Base-by-base conservation (phyloP, 2,329 filamentous ascomycete species). In the Alternaria sp. region DNA sequence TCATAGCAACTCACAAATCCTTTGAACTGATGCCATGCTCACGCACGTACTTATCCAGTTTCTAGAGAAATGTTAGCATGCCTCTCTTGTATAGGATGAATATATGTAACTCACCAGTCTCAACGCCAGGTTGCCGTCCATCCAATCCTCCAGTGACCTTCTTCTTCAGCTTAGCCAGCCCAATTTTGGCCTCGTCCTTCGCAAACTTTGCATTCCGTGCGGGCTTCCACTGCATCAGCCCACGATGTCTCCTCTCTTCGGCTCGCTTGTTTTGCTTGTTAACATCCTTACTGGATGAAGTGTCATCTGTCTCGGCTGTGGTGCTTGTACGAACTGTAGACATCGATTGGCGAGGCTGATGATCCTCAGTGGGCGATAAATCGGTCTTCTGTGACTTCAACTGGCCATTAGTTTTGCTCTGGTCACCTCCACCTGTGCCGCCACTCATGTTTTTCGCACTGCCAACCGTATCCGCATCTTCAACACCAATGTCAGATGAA, bases 181-280 rank as follows among this genome's bases (percentile, higher is more conserved):
- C 92, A 80, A 89, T 94, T 71, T 91, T 90, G 0, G 91, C 88
- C 82, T 98, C 92, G 71, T 97, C 86, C 80, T 95, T 96, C 43
- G 90, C 94, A 77, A 97, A 98, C 67, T 89, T 88, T 22, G 88
- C 83, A 75, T 97, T 97, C 41, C 94, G 85, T 75, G 94, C 91
- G 0, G 94, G 94, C 73, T 89, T 91, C 93, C 94, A 98, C 78
- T 98, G 94, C 92, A 97, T 96, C 74, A 97, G 72, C 0, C 94
- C 94, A 11, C 94, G 86, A 69, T 97, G 93, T 80, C 94, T 93
- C 0, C 94, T 87, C 76, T 94, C 90, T 75, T 97, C 84, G 46
- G 82, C 80, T 48, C 91, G 88, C 64, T 90, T 88, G 74, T 89
- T 92, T 63, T 88, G 85, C 57, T 84, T 83, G 69, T 88, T 88